Conservation (phyloP, 2,329 filamentous ascomycete species). For the Ophiobolus disseminans region DNA sequence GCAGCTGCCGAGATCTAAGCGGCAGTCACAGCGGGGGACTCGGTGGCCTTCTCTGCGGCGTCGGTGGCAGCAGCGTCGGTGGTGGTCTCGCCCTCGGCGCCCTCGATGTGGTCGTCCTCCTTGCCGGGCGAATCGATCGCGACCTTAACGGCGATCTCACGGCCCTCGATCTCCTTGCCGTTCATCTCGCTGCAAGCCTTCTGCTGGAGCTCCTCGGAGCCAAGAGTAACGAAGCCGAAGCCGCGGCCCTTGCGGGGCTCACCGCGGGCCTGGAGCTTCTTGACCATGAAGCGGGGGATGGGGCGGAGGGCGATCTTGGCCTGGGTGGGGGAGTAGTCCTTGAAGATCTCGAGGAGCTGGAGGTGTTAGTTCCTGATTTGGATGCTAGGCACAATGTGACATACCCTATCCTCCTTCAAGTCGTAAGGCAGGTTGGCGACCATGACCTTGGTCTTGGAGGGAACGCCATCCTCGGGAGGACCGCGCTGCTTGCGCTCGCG, state of each 20-base stretch:
- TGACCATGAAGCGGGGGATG: conserved; percentile 99
- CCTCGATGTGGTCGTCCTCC: conserved; percentile 77
- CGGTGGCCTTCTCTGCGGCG: conserved; percentile 25
- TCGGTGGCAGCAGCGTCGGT: conserved; percentile 31
- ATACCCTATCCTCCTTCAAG: conserved; percentile 94
- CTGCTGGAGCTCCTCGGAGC: conserved; percentile 93
- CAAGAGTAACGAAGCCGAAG: conserved; percentile 96
- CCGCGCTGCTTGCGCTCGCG: conserved; percentile 81
- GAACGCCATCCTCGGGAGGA: conserved; percentile 94
- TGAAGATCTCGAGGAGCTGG: conserved; percentile 97
- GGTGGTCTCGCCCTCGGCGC: conserved; percentile 48
- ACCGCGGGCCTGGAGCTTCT: conserved; percentile 98
- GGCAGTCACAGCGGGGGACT: conserved; percentile 38
- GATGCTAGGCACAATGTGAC: conserved; percentile 31
- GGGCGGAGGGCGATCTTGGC: conserved; percentile 99
- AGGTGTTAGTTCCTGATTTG: not conserved
- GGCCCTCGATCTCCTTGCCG: conserved; percentile 97
- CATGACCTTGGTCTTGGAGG: conserved; percentile 99
- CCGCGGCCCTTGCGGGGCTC: conserved; percentile 99
- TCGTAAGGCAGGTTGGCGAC: conserved; percentile 99
- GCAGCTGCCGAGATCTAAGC: conserved; percentile 42
- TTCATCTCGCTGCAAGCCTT: conserved; percentile 99
- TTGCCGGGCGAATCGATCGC: conserved; percentile 99
- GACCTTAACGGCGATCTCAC: conserved; percentile 99
- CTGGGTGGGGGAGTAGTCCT: conserved; percentile 86